Conservation (phyloP, 1,284 basidiomycete species). For the Erythrobasidium hasegawianum region DNA sequence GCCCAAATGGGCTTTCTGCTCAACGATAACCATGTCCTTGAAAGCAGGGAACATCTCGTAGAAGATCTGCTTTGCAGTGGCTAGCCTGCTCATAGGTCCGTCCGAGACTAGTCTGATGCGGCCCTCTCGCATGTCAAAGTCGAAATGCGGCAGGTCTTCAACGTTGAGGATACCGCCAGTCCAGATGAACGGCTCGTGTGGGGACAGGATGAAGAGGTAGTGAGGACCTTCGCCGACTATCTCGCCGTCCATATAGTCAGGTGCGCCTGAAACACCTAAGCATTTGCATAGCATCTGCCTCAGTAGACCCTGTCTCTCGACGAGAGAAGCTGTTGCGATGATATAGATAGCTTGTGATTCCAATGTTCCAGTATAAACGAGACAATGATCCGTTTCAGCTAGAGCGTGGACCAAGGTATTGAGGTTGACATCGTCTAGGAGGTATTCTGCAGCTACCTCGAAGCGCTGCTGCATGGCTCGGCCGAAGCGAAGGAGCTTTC, state of each 20-base stretch:
- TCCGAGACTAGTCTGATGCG: conserved; percentile 81
- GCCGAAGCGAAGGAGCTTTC: conserved; percentile 89
- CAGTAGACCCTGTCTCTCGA: conserved; percentile 75
- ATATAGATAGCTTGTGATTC: conserved; percentile 94
- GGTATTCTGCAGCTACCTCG: conserved; percentile 93
- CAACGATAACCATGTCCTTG: conserved; percentile 61
- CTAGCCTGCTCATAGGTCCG: conserved; percentile 72
- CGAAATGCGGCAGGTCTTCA: conserved; percentile 63
- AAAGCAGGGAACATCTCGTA: conserved; percentile 59
- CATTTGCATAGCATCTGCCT: conserved; percentile 77
- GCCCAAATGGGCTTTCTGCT: conserved; percentile 88
- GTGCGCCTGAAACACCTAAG: conserved; percentile 56
- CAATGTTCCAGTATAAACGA: conserved; percentile 85
- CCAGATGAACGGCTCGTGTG: conserved; percentile 86
- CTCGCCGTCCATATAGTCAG: conserved; percentile 52
- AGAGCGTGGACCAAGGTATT: conserved; percentile 76
- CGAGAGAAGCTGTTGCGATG: conserved; percentile 76
- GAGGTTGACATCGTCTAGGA: conserved; percentile 72
- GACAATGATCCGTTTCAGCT: conserved; percentile 83
- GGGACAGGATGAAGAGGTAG: conserved; percentile 84
- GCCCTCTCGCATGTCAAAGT: conserved; percentile 75
- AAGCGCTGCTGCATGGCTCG: conserved; percentile 64
- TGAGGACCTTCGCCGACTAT: conserved; percentile 49
- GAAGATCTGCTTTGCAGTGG: conserved; percentile 74
- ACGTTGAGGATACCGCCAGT: conserved; percentile 75